Percentiles rank a stretch among this genome's conserved stretches.
Conservation (phyloP, 306 rosid genomes). For the Cucurbita ficifolia region DNA sequence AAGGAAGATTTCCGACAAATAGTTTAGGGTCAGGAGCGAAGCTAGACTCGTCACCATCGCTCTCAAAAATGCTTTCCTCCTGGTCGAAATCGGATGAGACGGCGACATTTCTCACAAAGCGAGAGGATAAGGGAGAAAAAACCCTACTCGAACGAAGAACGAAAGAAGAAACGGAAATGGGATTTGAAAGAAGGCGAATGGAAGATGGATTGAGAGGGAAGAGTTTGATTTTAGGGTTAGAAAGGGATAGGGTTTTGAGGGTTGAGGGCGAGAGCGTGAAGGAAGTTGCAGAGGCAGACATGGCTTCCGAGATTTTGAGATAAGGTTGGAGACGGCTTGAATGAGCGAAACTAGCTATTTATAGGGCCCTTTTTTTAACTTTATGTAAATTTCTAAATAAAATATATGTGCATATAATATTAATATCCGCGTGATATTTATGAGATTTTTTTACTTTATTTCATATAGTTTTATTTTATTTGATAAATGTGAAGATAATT, state of each 20-base stretch:
- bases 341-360: neutral
- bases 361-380: neutral
- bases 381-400: neutral
- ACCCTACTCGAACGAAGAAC: conserved; percentile 16
- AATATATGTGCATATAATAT: too few relatives aligned
- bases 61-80: conserved; percentile 34
- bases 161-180: conserved; percentile 37
- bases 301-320: conserved; percentile 26
- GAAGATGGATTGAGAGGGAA: conserved; percentile 16
- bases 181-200: conserved; percentile 13
- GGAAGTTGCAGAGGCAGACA: conserved; percentile 63
- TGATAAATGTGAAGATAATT: too few relatives aligned
- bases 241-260: conserved; percentile 23
- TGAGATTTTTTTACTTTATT: neutral
- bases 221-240: conserved; percentile 12
- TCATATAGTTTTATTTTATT: too few relatives aligned
- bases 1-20: conserved; percentile 86
- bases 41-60: conserved; percentile 12
- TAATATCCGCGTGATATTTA: neutral
- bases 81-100: conserved; percentile 59
- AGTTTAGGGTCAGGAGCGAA: conserved; percentile 50
- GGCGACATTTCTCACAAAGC: conserved; percentile 39
- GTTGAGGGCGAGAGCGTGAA: conserved; percentile 37
- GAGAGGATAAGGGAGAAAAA: conserved; percentile 15
- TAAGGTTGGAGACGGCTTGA: conserved; percentile 31